Base-by-base conservation (phyloP, 768 basidiomycete species). In the Cantharellus anzutake region DNA sequence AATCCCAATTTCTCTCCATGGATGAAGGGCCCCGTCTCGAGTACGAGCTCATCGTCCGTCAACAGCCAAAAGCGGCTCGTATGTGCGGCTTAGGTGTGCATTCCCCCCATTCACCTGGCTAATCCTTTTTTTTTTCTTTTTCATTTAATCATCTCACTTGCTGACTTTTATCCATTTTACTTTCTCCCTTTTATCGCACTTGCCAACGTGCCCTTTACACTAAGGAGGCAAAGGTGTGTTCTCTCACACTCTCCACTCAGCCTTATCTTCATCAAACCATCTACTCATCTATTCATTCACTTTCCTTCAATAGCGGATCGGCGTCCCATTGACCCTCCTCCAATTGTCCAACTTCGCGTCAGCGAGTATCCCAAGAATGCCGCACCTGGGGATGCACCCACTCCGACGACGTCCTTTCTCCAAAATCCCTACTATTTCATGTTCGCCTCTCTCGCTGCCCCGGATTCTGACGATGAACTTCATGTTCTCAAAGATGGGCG, bases 391-490 rank as follows among this genome's bases (percentile, higher is more conserved):
- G 42, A 52, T 61, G 11, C 60, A 41, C 39, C 51, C 42, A 55
- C 52, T 52, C n/a, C 52, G 51, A 48, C 58, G 60, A 51, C 55
- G 29, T 53, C 58, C 52, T 89, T 81, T 68, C 76, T 90, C 16
- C 88, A 91, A 68, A 89, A 93, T 65, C 91, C 91, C 0, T 93
- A 93, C 69, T 94, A 91, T 69, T 92, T 94, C 70, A 93, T 93
- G 86, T 92, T 90, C 66, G 90, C 91, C 35, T 83, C 82, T 66
- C 77, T 93, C 44, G 89, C 90, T 1, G 83, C 90, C 65, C 86
- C 87, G 0, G 89, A 92, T 65, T 84, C 87, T 62, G 88, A 93
- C 64, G 78, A 83, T 7, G 91, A 94, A 70, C 70, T 94, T 51
- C 92, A 96, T 66, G 85, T 88, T 80, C 75, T 82, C 65, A 82